Conservation (phyloP, 2,329 filamentous ascomycete species). For the Chaetomium sp. region DNA sequence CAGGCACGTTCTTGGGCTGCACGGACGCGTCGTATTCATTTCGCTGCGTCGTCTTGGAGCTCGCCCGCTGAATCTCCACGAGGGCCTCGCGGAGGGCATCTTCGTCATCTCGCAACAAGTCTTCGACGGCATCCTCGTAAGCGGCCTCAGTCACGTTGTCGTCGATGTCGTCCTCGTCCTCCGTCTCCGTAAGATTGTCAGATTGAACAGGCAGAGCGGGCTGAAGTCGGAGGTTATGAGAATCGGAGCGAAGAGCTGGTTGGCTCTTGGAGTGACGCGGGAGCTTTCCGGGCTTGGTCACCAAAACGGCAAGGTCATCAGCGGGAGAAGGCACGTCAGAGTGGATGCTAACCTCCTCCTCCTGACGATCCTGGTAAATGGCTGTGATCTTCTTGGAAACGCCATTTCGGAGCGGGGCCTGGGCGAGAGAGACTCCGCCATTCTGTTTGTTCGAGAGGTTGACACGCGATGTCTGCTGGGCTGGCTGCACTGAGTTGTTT, state of each 20-base stretch:
- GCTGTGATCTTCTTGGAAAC: constrained; percentile 25
- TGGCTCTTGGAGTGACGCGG: constrained; percentile 49
- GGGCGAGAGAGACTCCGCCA: constrained; percentile 11
- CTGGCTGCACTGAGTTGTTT: neutral
- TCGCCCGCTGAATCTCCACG: neutral
- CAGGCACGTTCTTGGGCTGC: constrained; percentile 14
- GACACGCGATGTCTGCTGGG: constrained; percentile 9
- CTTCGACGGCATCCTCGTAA: constrained; percentile 42
- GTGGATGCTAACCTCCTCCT: constrained; percentile 5
- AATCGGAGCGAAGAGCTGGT: constrained; percentile 42
- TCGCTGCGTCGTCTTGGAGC: constrained; percentile 6
- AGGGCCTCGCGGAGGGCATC: constrained; percentile 2
- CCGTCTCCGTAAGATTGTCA: constrained; percentile 20
- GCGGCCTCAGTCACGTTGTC: constrained; percentile 36
- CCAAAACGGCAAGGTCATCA: constrained; percentile 16
- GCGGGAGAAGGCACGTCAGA: constrained; percentile 8
- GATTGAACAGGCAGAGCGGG: constrained; percentile 35
- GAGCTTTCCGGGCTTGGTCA: constrained; percentile 25
- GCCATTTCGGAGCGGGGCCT: constrained; percentile 17
- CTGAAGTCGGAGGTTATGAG: constrained; percentile 36
- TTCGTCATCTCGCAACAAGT: constrained; percentile 24
- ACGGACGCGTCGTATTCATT: constrained; percentile 10
- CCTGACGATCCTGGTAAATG: constrained; percentile 25
- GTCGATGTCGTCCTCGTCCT: constrained; percentile 28
- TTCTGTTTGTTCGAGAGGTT: constrained; percentile 10